Evolutionary conservation across 1,139 yeast species (phyloP), one percentile per base, ranked within the genome.

Genomic region (Taphrina betulina): DNA sequence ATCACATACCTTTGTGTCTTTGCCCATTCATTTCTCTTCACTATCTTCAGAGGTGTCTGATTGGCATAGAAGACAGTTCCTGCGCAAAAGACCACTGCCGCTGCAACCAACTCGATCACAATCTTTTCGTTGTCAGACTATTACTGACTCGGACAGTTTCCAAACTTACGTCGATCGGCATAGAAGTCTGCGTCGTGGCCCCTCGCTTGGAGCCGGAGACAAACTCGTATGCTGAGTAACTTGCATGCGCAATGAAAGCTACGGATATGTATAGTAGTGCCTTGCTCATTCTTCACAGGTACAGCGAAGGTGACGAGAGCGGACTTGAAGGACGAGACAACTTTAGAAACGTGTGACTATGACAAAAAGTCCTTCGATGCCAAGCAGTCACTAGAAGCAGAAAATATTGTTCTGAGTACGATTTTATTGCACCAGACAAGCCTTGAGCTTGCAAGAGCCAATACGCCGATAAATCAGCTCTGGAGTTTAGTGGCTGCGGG

Each of bases 191-290:
- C 10, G 16, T 5, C 34, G 40, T 23, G 12, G 35, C 17, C 16
- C 28, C 22, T 3, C 54, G 38, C 23, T 50, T 50, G 12, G 54
- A 35, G 31, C 37, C 26, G 20, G 54, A 50, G 23, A 50, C 33
- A 23, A 26, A 40, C 16, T 50, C 54, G 17, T 50, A 50, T 4
- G 54, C 54, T 2, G 54, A 50, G 34, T 20, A 50, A 17, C 46
- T 40, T 4, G 54, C 54, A 31, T 50, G 54, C 1, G 46, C 45
- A 34, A 50, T 50, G 46, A 50, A 50, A 40, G 40, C 29, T 7
- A 38, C n/a, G 14, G 54, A 50, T 22, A 40, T 7, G 17, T 31
- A 29, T 8, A 43, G 24, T 8, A 43, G 38, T 7, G 16, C 16
- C 16, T 43, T 43, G 38, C 48, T 43, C 48, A 43, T 43, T 12